Conservation (phyloP, 2,329 filamentous ascomycete genomes). For the Botrytis aclada region DNA sequence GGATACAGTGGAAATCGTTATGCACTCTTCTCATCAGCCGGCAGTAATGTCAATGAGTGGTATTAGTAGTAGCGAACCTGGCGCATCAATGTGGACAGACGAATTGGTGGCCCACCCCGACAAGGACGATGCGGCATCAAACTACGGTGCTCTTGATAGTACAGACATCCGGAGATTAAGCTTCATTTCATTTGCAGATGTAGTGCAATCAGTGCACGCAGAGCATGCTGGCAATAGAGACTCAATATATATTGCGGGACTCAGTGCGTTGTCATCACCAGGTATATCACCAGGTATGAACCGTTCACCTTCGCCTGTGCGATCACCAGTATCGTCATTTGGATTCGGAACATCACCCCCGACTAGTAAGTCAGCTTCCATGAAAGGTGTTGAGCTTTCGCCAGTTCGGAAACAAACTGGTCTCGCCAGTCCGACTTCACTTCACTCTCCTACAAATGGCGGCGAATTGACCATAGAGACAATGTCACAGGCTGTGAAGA, state of each 20-base stretch:
- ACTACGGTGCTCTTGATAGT: conserved; percentile 73
- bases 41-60: conserved; percentile 66
- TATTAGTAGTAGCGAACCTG: conserved; percentile 40
- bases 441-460: conserved; percentile 51
- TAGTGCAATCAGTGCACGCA: conserved; percentile 81
- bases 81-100: conserved; percentile 38
- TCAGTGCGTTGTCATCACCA: conserved; percentile 56
- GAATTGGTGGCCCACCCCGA: conserved; percentile 52
- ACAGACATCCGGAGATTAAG: conserved; percentile 79
- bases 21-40: conserved; percentile 78
- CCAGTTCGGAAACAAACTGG: conserved; percentile 47
- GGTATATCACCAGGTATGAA: conserved; percentile 42
- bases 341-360: conserved; percentile 68
- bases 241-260: conserved; percentile 64
- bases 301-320: conserved; percentile 75
- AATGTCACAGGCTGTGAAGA: conserved; percentile 83
- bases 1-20: conserved; percentile 89
- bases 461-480: conserved; percentile 87
- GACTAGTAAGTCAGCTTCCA: conserved; percentile 70
- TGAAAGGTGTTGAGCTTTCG: conserved; percentile 71
- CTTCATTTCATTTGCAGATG: conserved; percentile 96
- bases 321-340: conserved; percentile 74
- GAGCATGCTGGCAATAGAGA: conserved; percentile 62
- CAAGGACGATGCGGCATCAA: conserved; percentile 63
- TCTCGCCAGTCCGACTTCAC: conserved; percentile 61